Evolutionary conservation across 2,329 filamentous ascomycete species (phyloP), one percentile per base, ranked within the genome.

Genomic region (Aspergillus persii): DNA sequence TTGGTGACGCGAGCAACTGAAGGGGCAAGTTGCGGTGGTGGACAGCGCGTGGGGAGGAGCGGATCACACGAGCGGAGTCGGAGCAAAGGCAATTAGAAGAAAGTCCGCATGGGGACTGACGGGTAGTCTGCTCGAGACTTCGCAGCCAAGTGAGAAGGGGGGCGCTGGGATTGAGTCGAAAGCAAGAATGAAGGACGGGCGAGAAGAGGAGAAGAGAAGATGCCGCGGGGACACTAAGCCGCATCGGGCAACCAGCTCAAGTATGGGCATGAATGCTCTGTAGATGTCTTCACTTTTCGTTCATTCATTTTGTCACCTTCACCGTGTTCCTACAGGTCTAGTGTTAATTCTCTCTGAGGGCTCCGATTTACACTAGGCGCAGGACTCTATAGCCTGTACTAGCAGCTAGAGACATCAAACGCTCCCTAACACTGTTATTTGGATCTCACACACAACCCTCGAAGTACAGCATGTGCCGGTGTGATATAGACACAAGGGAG

Each of bases 241-340:
- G 11, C 7, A 69, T 64, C 44, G 33, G 67, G 69, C 30, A 71
- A 71, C 59, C 56, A 71, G 65, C 68, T 69, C 11, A 18, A 11
- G 9, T 23, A 23, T 23, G 18, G 18, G 18, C 18, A 23, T 23
- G 18, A 23, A 23, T 23, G 2, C 18, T 23, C 18, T 23, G 18
- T 23, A 23, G 18, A 23, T 23, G 18, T 23, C 18, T 23, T 23
- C 18, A 23, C 18, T 23, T 23, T 23, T 23, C 18, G 18, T 23
- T 23, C 18, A 23, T 23, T 23, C 18, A 23, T 23, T 23, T 23
- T 23, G 18, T 23, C 18, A 26, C 44, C 11, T 47, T 47, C 44
- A 47, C 44, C 18, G 18, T 23, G 18, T 23, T 23, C 18, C 18
- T 23, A 23, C 18, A 23, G 18, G 18, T 23, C 18, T 23, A 23